Base-by-base conservation (phyloP, 2,329 filamentous ascomycete genomes). In the Zasmidium cellare region DNA sequence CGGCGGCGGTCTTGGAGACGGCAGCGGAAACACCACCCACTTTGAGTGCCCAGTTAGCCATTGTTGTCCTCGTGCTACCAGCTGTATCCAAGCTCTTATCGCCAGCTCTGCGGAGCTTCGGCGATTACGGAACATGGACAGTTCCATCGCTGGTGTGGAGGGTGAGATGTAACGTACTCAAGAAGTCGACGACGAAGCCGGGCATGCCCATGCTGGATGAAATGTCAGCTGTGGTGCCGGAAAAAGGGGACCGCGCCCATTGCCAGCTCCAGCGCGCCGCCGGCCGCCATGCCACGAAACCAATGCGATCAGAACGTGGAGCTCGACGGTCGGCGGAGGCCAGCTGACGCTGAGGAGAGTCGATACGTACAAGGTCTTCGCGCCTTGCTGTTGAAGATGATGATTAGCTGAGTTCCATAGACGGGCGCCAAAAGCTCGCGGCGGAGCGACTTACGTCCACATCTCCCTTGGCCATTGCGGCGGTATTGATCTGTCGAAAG, bases 11-110 rank as follows among this genome's bases (percentile, higher is more conserved):
- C 92, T 99, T 99, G 80, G 94, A 99, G 89, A 99, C 92, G 82
- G 94, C 94, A 82, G 94, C 94, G 77, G 94, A 97, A 73, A 99
- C 89, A 97, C 94, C 94, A 89, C 94, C 94, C 94, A 99, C 92
- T 96, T 73, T 76, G 72, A 68, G 11, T 70, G 71, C 68, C 60
- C 55, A 55, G 75, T 82, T 75, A 83, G 81, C 75, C 23, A 6
- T 28, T 28, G 11, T 35, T 25, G 16, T 59, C 46, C 55, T 46
- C 47, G 50, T 63, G 51, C 49, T 55, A 58, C 19, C n/a, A 50
- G 25, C 45, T 38, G 19, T 48, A 56, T 60, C 64, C 62, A 60
- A 60, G 65, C 69, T 71, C 69, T 71, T 72, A 65, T 69, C 68
- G 59, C 58, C 50, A 60, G 61, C 61, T 57, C 35, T 59, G 57